These are phyloP conservation scores for Excoecaria agallocha DNA, from an alignment of 345 rosid genomes.

Conservation along the genomic window DNA sequence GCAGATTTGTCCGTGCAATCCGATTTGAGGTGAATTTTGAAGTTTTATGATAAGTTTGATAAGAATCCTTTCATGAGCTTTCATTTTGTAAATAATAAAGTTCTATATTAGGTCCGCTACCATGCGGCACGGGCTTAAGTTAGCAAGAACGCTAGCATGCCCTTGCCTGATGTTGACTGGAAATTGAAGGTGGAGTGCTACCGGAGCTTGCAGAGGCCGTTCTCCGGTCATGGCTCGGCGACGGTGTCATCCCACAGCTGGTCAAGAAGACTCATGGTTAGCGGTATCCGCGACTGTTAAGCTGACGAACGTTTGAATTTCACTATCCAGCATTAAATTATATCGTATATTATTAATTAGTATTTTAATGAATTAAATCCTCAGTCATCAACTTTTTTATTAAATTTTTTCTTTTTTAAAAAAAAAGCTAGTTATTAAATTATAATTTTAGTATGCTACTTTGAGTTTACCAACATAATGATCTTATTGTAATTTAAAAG, in stretches of 20 bases:
- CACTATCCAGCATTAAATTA: background rate
- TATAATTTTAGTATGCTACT: too few relatives aligned
- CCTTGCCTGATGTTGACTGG: constrained; percentile 76
- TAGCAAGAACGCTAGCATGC: constrained; percentile 64
- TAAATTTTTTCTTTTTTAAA: too few relatives aligned
- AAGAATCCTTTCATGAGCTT: background rate
- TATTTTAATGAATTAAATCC: too few relatives aligned
- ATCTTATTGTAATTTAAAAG: too few relatives aligned
- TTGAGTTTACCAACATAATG: too few relatives aligned
- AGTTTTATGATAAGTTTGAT: background rate
- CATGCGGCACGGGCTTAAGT: too few relatives aligned
- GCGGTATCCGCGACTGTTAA: background rate
- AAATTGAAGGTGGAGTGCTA: constrained; percentile 56
- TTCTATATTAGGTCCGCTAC: background rate
- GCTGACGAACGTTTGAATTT: background rate
- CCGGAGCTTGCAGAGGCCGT: constrained; percentile 93
- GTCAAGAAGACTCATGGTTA: constrained; percentile 87
- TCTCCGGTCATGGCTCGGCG: constrained; percentile 94
- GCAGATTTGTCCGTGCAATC: background rate
- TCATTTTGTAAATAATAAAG: background rate
- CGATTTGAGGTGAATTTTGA: background rate
- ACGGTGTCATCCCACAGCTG: constrained; percentile 98
- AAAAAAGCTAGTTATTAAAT: too few relatives aligned
- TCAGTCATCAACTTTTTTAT: too few relatives aligned
- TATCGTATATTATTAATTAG: too few relatives aligned